A percentile compares a stretch with the other conserved stretches of the same genome.
phyloP scores from a whole-genome alignment of 108 stramenopile genomes.

The Stephanodiscus triporus region DNA sequence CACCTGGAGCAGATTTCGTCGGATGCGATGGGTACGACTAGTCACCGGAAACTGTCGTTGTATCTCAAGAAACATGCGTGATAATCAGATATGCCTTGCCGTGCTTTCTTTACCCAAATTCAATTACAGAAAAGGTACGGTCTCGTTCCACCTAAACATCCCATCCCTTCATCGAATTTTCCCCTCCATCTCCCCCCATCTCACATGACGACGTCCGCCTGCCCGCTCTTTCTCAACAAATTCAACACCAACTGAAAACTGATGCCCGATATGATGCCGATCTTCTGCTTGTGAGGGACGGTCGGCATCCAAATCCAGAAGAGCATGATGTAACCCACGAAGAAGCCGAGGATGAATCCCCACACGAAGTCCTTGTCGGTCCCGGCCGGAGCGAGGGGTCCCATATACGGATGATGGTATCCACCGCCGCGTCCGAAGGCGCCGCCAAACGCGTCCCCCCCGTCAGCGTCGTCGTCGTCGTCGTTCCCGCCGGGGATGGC shows the following conservation, averaged over 20 bases:
- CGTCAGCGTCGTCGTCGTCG: constrained; percentile 26
- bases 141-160: too few species aligned
- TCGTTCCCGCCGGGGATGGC: neutral
- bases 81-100: too few species aligned
- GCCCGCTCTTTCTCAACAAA: constrained; percentile 50
- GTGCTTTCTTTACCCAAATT: too few species aligned
- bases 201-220: constrained; percentile 4
- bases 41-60: too few species aligned
- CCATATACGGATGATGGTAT: constrained; percentile 26
- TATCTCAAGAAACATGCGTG: too few species aligned
- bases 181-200: neutral
- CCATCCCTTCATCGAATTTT: too few species aligned
- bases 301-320: constrained; percentile 95
- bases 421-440: constrained; percentile 13
- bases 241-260: constrained; percentile 71
- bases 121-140: too few species aligned
- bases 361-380: constrained; percentile 89
- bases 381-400: constrained; percentile 57
- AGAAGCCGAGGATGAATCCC: constrained; percentile 92
- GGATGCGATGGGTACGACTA: too few species aligned
- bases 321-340: constrained; percentile 91
- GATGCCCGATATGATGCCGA: constrained; percentile 91
- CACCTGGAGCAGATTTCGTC: too few species aligned
- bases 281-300: constrained; percentile 89
- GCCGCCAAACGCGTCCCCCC: constrained; percentile 40